Conservation (phyloP, 331 rosid species). For the Arachis monticola region DNA sequence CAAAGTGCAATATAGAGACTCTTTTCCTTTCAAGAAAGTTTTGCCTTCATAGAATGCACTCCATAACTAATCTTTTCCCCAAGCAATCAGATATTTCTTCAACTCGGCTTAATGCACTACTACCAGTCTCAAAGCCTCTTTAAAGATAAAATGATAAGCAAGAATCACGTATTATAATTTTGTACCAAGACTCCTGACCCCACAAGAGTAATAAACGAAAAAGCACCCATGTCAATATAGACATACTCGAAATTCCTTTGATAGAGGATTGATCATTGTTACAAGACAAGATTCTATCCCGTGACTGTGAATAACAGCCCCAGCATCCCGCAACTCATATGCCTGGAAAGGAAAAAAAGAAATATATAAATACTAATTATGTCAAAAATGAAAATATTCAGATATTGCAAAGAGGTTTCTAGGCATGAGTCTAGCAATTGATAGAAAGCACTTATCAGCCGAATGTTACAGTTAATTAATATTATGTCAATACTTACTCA, state of each 20-base stretch:
- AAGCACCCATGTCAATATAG: slow-evolving; percentile 6
- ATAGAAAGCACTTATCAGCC: slow-evolving; percentile 9
- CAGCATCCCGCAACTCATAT: slow-evolving; percentile 81
- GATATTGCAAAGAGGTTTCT: slow-evolving; percentile 9
- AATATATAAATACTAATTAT: slow-evolving; percentile 19
- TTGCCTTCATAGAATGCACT: slow-evolving; percentile 5
- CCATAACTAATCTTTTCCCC: slow-evolving; percentile 13
- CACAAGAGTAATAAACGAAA: slow-evolving; percentile 22
- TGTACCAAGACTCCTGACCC: slow-evolving; percentile 29
- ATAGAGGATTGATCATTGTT: slow-evolving; percentile 82
- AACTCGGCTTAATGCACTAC: slow-evolving; percentile 22
- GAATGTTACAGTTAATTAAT: slow-evolving; percentile 14
- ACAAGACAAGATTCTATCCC: slow-evolving; percentile 92
- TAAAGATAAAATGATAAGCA: slow-evolving; percentile 27
- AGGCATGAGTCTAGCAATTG: background rate
- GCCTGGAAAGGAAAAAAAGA: slow-evolving; percentile 59
- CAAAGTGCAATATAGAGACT: slow-evolving; percentile 10
- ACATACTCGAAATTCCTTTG: slow-evolving; percentile 95
- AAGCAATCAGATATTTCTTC: slow-evolving; percentile 25
- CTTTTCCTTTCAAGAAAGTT: background rate
- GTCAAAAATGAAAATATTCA: slow-evolving; percentile 17
- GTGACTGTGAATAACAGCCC: slow-evolving; percentile 91
- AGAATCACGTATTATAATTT: slow-evolving; percentile 7
- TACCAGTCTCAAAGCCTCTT: slow-evolving; percentile 26
- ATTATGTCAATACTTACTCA: slow-evolving; percentile 15